Base-by-base conservation (phyloP, 495 filamentous ascomycete species). In the Hypoxylon cercidicola region DNA sequence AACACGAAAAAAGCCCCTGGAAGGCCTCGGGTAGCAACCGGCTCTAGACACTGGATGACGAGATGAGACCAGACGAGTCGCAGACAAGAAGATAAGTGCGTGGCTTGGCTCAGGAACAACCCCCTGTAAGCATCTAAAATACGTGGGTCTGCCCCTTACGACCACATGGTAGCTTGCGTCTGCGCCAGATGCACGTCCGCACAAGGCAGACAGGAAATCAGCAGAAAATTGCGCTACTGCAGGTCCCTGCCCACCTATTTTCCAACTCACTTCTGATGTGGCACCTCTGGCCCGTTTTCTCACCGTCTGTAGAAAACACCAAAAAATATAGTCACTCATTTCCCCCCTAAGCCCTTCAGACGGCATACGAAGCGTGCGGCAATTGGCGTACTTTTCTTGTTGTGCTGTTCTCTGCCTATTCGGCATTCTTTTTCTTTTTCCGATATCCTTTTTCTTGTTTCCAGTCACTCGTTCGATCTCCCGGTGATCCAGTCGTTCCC, bases 391-490 rank as follows among this genome's bases (percentile, higher is more conserved):
- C 19, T 64, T 30, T 60, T 47, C 62, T 25, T 62, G 56, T 56
- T 60, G 60, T 34, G 23, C 39, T 32, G 51, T 37, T 48, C 50
- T 64, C 45, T 41, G 51, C 51, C 57, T 6, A n/a, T 55, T 32
- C 64, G 54, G 64, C 55, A 23, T 53, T 60, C 18, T 40, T 47
- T 48, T 45, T 41, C 30, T 32, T 3, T 62, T 56, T 45, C 40
- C 2, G 23, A 15, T 15, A 28, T 39, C 28, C 35, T 9, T 45
- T 57, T 41, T 23, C 47, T 61, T 48, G 11, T 65, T 56, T 64
- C 57, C 30, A 64, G 70, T 72, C 70, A 57, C 63, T 71, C 69
- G 55, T 66, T 74, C 64, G 48, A 55, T 69, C 58, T 64, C 20
- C 44, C 34, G 21, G 45, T 48, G 47, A 56, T 53, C 62, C 61